Evolutionary conservation across 768 basidiomycete genomes (phyloP), one percentile per base, ranked within the genome.

Genomic region (Strobilomyces dryophilus): DNA sequence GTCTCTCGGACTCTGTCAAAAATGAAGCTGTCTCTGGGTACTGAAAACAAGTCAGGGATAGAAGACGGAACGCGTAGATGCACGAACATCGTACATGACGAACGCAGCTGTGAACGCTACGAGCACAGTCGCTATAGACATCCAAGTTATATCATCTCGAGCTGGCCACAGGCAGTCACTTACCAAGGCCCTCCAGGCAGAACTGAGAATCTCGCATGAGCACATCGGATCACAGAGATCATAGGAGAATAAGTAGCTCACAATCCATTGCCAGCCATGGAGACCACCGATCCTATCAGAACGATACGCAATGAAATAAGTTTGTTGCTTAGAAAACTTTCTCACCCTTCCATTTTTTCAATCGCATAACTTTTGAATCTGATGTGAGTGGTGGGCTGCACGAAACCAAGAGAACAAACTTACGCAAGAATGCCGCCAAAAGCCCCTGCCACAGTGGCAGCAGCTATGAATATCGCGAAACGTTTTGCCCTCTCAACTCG

Each of bases 401-500:
- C 5, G 10, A 5, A 8, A n/a, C 20, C 7, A 20, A 14, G 12
- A 34, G 37, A 46, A 8, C 9, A 10, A 3, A 39, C 78, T 60
- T 62, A 81, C 51, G 80, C 80, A 27, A 65, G 70, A 40, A 81
- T 61, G 34, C 81, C 80, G 45, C 80, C 79, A 65, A 71, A 82
- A 55, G 70, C 67, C 46, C 76, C 82, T 17, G 82, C 76, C 32
- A 79, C 59, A 0, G 81, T 82, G 12, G 82, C 81, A 29, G 82
- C 81, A 17, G 78, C 78, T 66, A 82, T 83, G 73, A 86, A 85
- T 27, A 85, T 37, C 2, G 83, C 81, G 50, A 83, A 76, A 24
- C 84, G 77, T 56, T 67, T 68, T 15, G 79, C 82, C 43, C 82
- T 76, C 59, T 86, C 83, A 47, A 70, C 67, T 32, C 79, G 72